These are phyloP conservation scores for Ceratocystis papillata DNA, from an alignment of 2,329 filamentous ascomycete species.

Conservation along the genomic window DNA sequence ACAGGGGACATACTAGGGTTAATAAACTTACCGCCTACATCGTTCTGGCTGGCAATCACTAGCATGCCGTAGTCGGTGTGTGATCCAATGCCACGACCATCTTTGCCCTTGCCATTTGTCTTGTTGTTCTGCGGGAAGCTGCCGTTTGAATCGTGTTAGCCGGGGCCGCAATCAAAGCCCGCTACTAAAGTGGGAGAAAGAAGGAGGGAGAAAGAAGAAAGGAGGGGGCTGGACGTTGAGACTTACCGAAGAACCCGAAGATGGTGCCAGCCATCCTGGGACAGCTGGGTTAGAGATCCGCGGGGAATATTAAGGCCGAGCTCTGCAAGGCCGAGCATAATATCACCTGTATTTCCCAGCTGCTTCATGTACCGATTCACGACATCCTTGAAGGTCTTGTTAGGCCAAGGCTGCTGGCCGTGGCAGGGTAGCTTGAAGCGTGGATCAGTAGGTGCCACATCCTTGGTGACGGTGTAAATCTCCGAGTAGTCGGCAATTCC, in stretches of 20 bases:
- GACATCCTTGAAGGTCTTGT: conserved; percentile 33
- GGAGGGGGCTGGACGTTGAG: background rate
- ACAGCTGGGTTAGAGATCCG: conserved; percentile 35
- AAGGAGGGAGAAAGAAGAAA: too few species aligned
- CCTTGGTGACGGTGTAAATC: conserved; percentile 44
- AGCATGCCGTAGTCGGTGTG: conserved; percentile 44
- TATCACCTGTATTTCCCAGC: conserved; percentile 36
- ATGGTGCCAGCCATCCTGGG: conserved; percentile 43
- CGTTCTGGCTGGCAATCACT: conserved; percentile 41
- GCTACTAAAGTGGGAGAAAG: too few species aligned
- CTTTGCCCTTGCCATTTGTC: conserved; percentile 41
- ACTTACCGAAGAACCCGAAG: conserved; percentile 38
- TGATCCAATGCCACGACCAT: conserved; percentile 41
- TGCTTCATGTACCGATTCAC: conserved; percentile 36
- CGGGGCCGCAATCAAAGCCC: too few species aligned
- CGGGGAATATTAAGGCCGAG: conserved; percentile 35
- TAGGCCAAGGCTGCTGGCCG: conserved; percentile 41
- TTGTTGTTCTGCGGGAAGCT: conserved; percentile 31
- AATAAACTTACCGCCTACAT: conserved; percentile 36
- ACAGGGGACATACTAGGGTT: conserved; percentile 19
- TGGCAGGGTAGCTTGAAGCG: conserved; percentile 42
- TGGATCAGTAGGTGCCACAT: conserved; percentile 33
- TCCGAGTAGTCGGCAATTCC: conserved; percentile 43
- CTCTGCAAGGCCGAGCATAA: conserved; percentile 38
- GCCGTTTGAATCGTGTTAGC: conserved; percentile 6